Conservation (phyloP, 192 early-diverging fungal genomes). For the Mortierella alpina region DNA sequence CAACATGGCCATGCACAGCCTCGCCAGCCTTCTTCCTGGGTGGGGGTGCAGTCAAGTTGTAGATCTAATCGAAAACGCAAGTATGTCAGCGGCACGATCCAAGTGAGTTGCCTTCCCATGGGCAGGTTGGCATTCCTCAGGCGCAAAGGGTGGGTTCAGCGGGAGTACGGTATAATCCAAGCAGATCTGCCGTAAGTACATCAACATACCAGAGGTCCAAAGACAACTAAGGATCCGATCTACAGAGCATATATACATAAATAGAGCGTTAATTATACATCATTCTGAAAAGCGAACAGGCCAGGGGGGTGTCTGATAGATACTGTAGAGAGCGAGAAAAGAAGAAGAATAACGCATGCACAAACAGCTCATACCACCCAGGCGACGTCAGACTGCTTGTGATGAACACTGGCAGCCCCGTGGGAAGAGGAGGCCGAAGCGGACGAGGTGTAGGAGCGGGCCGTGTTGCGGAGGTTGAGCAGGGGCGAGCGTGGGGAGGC, state of each 20-base stretch:
- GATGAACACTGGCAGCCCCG: constrained; percentile 6
- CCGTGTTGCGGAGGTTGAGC: constrained; percentile 42
- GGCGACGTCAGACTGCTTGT: constrained; percentile 19
- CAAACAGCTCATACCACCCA: constrained; percentile 29
- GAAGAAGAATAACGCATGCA: not conserved
- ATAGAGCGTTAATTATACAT: not conserved
- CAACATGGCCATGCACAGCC: constrained; percentile 12
- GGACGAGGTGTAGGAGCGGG: constrained; percentile 37
- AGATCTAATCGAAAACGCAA: constrained; percentile 28
- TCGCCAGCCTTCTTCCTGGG: constrained; percentile 45
- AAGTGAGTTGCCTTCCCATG: not conserved
- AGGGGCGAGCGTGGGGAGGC: constrained; percentile 24
- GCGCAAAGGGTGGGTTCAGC: not conserved
- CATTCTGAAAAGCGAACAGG: too few relatives aligned
- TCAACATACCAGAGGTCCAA: constrained; percentile 56
- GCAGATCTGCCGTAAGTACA: not conserved
- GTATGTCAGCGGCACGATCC: not conserved
- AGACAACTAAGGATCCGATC: constrained; percentile 63
- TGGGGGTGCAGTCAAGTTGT: constrained; percentile 58
- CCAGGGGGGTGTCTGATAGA: not conserved
- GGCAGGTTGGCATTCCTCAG: too few relatives aligned
- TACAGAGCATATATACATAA: not conserved
- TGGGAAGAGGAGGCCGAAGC: not conserved
- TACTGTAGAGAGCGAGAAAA: not conserved
- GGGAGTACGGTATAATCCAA: not conserved